Evolutionary conservation across 768 basidiomycete genomes (phyloP).

Genomic region (Kwoniella mangroviensis): DNA sequence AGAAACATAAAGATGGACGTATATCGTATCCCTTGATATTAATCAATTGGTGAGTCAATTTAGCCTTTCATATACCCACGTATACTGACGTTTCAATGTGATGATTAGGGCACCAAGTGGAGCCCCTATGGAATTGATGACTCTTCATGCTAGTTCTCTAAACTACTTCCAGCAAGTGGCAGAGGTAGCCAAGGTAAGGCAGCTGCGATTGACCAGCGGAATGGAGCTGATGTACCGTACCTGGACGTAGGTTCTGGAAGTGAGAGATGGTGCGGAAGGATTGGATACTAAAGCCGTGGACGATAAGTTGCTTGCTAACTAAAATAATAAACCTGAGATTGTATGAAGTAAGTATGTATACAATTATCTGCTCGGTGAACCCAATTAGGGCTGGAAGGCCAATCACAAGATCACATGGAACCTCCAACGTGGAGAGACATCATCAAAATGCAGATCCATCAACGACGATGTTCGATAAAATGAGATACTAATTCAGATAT

Average conservation of each 20-base stretch:
- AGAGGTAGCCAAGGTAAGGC: constrained; percentile 55
- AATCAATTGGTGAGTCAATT: constrained; percentile 69
- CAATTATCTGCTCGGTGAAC: background rate
- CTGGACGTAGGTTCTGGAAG: constrained; percentile 65
- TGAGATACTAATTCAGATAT: too few species aligned
- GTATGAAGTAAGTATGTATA: background rate
- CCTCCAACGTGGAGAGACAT: too few species aligned
- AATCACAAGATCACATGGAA: too few species aligned
- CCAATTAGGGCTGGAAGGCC: background rate
- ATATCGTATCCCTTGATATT: constrained; percentile 83
- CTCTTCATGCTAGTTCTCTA: constrained; percentile 78
- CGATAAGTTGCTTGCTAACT: constrained; percentile 61
- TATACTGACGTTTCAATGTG: background rate
- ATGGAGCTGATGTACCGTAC: background rate
- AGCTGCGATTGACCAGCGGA: background rate
- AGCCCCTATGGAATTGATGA: constrained; percentile 74
- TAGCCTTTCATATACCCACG: background rate
- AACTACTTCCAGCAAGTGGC: constrained; percentile 77
- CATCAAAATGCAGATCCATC: too few species aligned
- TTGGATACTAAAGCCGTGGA: constrained; percentile 77
- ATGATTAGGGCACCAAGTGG: constrained; percentile 67
- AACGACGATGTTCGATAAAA: too few species aligned
- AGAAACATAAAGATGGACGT: constrained; percentile 75
- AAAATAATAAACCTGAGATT: background rate
- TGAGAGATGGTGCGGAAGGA: constrained; percentile 78